Base-by-base conservation (phyloP, 2,329 filamentous ascomycete species). In the Scedosporium dehoogii region DNA sequence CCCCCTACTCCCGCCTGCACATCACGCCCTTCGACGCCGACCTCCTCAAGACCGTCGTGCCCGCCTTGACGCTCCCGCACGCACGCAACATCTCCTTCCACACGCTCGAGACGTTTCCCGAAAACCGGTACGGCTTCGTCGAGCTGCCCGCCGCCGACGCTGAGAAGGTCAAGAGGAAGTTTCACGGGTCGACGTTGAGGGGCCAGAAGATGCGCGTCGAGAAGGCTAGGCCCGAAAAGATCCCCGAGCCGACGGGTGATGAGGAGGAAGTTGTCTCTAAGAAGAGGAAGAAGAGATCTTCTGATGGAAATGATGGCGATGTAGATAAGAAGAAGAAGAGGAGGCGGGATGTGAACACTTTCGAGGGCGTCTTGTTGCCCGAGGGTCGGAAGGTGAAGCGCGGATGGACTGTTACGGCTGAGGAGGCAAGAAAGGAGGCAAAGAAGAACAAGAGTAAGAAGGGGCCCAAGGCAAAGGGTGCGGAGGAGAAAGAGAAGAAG, bases 21-120 rank as follows among this genome's bases (percentile, higher is more conserved):
- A 94, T 99, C 69, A 88, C 90, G 16, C 94, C 94, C 58, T 83
- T 99, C 68, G 91, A 87, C 69, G 79, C 88, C 46, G 84, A 88
- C 6, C 83, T 97, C 18, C 79, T 94, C 63, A 81, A 84, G 62
- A 79, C 88, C 58, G 84, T 96, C 64, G 74, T 99, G 58, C 86
- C 90, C 23, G 79, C 87, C 0, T 82, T 87, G 0, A 71, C 90
- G 14, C 83, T 85, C 42, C 79, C 85, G 14, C 78, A 79, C 56
- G 91, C 90, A 21, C 85, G 85, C 65, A 90, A 92, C 71, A 84
- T 97, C 60, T 96, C 92, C n/a, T 97, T 88, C 75, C 93, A 97
- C 74, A 79, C 80, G 4, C 77, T 97, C 67, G 84, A 91, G 70
- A 92, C 92, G 0, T 96, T 96, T 66, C 93, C 93, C 14, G 94